Conservation (phyloP, 2,329 filamentous ascomycete genomes). For the Aspergillus pseudoviridinutans region DNA sequence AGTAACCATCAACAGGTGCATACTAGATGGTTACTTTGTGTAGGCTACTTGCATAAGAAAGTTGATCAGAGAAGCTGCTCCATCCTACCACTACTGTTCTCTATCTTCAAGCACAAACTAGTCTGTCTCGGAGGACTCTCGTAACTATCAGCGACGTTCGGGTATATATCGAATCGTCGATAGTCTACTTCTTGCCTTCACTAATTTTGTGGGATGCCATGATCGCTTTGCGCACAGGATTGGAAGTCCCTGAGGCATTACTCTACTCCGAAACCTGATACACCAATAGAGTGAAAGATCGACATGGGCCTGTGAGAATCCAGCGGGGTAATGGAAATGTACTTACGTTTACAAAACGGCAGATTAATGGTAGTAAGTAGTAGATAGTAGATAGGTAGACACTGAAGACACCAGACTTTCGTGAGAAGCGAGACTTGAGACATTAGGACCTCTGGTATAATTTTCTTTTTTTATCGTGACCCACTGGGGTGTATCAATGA, state of each 20-base stretch:
- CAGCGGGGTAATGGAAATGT: background rate
- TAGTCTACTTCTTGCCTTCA: background rate
- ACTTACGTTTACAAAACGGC: too few species aligned
- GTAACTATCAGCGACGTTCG: background rate
- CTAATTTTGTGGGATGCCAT: background rate
- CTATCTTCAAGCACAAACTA: background rate
- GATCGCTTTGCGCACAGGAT: background rate
- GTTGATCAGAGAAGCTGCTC: background rate
- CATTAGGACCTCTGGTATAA: background rate
- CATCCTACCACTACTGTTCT: background rate
- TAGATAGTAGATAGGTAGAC: background rate
- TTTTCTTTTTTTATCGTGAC: conserved; percentile 8
- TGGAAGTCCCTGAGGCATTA: background rate
- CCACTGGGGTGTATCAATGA: conserved; percentile 17
- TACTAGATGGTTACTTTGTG: background rate
- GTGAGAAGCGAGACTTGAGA: background rate
- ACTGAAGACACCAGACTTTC: background rate
- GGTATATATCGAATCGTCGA: background rate
- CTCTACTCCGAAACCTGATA: background rate
- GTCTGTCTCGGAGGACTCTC: background rate
- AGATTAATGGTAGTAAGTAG: too few species aligned
- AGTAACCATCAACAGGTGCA: too few species aligned
- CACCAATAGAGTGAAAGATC: background rate
- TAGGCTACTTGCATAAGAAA: too few species aligned
- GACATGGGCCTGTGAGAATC: background rate